Base-by-base conservation (phyloP, 176 grass and related monocot genomes). In the Chloris gayana region DNA sequence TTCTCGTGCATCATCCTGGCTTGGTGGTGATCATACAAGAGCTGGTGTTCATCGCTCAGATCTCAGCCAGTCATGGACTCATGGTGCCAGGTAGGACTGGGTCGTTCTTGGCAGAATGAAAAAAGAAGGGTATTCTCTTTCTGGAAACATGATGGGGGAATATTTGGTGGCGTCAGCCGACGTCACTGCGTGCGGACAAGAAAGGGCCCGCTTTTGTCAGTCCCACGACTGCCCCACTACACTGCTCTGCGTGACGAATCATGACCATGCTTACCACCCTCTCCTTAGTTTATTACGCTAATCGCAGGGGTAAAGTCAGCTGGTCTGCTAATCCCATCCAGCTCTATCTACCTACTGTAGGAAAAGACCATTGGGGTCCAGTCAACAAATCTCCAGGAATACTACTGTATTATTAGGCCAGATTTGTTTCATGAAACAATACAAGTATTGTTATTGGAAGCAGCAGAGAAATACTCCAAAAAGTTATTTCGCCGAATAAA, bases 201-300 rank as follows among this genome's bases (percentile, higher is more conserved):
- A 45, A 62, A 21, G 54, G 8, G 37, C 22, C 35, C 33, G 73
- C 86, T 89, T 88, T 91, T 88, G 85, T 86, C 85, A 86, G 88
- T 70, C 31, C 46, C 56, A 73, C 82, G 35, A 21, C 59, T 46
- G 27, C 15, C 80, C 79, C 86, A 75, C 77, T 56, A 67, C 4
- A 31, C 57, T 45, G 46, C 46, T 15, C 14, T 49, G 14, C 35
- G 37, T 60, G n/a, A 51, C 82, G 46, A 87, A 77, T 68, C 47
- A 63, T 82, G 59, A 44, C 22, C 64, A 26, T 24, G 18, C 22
- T 42, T 11, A 4, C 9, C n/a, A 47, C 14, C 14, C 14, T 44
- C 41, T 44, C 46, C 18, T 59, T 59, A 27, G 27, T 30, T 63
- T 63, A 31, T 2, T 14, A 17, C 14, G 2, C 5, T 50, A 53